Evolutionary conservation across 2,329 filamentous ascomycete species (phyloP).

Genomic region (Coniochaeta ligniaria): DNA sequence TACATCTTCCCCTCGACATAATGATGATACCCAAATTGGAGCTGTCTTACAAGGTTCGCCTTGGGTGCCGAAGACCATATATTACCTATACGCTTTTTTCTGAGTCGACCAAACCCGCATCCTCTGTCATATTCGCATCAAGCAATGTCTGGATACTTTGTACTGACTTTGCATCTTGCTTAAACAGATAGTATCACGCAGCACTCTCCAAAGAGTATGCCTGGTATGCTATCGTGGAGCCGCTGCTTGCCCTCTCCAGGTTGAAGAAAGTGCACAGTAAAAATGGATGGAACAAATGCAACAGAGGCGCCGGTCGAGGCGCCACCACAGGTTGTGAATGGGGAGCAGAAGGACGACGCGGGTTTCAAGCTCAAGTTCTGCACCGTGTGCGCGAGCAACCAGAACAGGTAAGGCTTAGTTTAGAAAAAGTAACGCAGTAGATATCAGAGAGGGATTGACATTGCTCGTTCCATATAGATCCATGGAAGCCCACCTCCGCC

Average conservation of each 20-base stretch:
- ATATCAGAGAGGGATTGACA: constrained; percentile 8
- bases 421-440: neutral
- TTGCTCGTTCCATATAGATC: constrained; percentile 46
- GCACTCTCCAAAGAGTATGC: neutral
- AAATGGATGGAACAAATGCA: constrained; percentile 34
- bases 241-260: neutral
- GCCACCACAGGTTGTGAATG: constrained; percentile 25
- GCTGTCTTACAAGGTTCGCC: constrained; percentile 2
- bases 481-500: constrained; percentile 98
- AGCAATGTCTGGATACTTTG: neutral
- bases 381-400: constrained; percentile 97
- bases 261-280: neutral
- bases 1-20: neutral
- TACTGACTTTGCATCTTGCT: neutral
- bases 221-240: neutral
- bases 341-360: constrained; percentile 41
- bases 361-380: constrained; percentile 91
- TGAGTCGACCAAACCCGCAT: neutral
- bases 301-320: neutral
- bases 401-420: constrained; percentile 65
- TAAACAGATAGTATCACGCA: neutral
- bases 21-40: constrained; percentile 3
- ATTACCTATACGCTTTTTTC: constrained; percentile 3
- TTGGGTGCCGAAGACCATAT: constrained; percentile 1
- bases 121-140: neutral